Conservation (phyloP, 1,284 basidiomycete species). For the Mycena sp. region DNA sequence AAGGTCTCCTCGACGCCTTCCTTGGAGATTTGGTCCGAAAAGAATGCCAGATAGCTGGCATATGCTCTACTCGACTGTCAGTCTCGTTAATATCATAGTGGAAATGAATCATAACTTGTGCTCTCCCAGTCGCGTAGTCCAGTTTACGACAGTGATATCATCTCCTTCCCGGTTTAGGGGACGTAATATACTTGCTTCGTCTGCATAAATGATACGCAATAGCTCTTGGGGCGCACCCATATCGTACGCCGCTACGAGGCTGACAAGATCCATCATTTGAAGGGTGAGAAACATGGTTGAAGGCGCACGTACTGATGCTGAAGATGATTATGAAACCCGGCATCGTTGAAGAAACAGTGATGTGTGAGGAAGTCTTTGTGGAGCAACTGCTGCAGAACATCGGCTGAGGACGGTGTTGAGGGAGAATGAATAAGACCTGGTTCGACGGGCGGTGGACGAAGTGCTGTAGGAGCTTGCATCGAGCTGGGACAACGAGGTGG, state of each 20-base stretch:
- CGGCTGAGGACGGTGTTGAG: conserved; percentile 57
- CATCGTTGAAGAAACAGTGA: conserved; percentile 63
- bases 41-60: conserved; percentile 64
- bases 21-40: conserved; percentile 55
- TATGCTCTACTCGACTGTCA: conserved; percentile 47
- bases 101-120: conserved; percentile 53
- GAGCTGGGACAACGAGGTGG: too few species aligned
- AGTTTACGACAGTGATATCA: conserved; percentile 57
- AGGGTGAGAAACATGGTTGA: not conserved
- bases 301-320: conserved; percentile 56
- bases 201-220: conserved; percentile 62
- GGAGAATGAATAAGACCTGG: conserved; percentile 59
- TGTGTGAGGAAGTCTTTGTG: conserved; percentile 63
- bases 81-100: not conserved
- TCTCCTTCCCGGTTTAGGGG: conserved; percentile 35
- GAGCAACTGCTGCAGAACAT: conserved; percentile 56
- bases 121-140: conserved; percentile 64
- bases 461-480: too few species aligned
- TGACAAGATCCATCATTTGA: conserved; percentile 26
- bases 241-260: conserved; percentile 72
- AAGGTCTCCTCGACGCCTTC: conserved; percentile 55
- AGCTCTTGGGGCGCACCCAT: conserved; percentile 64
- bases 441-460: too few species aligned
- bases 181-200: conserved; percentile 41
- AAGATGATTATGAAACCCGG: conserved; percentile 73